Evolutionary conservation across 2,329 filamentous ascomycete genomes (phyloP).

Genomic region (Diaporthe longicolla): DNA sequence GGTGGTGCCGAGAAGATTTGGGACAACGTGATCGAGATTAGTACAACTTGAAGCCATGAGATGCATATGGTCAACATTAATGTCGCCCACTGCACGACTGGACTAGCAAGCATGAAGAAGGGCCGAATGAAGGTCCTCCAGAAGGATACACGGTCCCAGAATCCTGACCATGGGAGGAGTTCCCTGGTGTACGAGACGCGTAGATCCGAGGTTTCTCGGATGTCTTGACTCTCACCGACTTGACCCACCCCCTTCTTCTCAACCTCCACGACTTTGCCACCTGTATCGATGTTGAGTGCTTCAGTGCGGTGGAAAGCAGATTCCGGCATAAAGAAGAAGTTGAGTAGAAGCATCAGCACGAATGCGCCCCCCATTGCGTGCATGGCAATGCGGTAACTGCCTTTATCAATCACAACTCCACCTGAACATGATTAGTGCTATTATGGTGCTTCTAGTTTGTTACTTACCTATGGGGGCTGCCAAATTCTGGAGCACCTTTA

Average conservation of each 20-base stretch:
- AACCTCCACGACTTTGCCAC: slow-evolving; percentile 38
- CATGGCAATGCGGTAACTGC: slow-evolving; percentile 51
- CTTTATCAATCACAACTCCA: slow-evolving; percentile 55
- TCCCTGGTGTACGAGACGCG: background rate
- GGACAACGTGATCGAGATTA: slow-evolving; percentile 50
- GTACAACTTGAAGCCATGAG: slow-evolving; percentile 50
- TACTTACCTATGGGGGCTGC: slow-evolving; percentile 55
- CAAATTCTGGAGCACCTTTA: slow-evolving; percentile 47
- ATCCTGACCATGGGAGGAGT: background rate
- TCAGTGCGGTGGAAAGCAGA: slow-evolving; percentile 53
- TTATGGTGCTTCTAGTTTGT: background rate
- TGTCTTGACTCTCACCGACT: background rate
- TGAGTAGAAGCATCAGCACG: slow-evolving; percentile 53
- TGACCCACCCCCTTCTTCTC: slow-evolving; percentile 45
- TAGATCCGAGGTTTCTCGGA: background rate
- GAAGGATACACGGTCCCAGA: slow-evolving; percentile 46
- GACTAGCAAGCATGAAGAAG: slow-evolving; percentile 53
- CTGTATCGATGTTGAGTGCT: slow-evolving; percentile 52
- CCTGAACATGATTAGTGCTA: slow-evolving; percentile 46
- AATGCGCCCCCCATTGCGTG: slow-evolving; percentile 58
- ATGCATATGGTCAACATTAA: slow-evolving; percentile 56
- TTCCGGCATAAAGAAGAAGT: slow-evolving; percentile 60
- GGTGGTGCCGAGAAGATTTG: slow-evolving; percentile 55
- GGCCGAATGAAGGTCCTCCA: slow-evolving; percentile 54
- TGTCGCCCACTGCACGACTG: slow-evolving; percentile 55